Evolutionary conservation across 441 rosid species (phyloP).

Genomic region (Iberis amara): DNA sequence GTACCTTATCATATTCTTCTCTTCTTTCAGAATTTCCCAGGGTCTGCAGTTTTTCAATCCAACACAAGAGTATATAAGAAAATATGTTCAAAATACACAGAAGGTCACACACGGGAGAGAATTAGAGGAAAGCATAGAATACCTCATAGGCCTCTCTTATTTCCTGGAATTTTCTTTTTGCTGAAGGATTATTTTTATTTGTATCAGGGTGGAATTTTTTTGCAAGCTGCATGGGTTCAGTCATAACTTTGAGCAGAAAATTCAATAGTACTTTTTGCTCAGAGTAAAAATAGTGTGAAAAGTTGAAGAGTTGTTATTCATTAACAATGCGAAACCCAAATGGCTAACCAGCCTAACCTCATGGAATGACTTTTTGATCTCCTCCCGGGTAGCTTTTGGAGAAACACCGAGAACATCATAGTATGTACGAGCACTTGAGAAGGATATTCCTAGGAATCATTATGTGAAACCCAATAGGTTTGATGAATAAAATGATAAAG

Average conservation of each 20-base stretch:
- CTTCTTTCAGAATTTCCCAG: conserved; percentile 60
- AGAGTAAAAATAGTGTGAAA: conserved; percentile 2
- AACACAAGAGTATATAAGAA: conserved; percentile 5
- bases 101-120: neutral
- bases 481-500: neutral
- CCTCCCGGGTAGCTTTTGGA: conserved; percentile 60
- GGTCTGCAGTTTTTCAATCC: conserved; percentile 41
- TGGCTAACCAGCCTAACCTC: conserved; percentile 39
- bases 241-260: conserved; percentile 6
- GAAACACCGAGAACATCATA: conserved; percentile 79
- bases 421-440: conserved; percentile 42
- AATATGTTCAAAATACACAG: neutral
- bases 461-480: neutral
- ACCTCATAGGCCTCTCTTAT: conserved; percentile 89
- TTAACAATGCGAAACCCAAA: neutral
- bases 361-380: conserved; percentile 79
- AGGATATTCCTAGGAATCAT: conserved; percentile 37
- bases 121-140: conserved; percentile 2
- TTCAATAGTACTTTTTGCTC: neutral
- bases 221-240: conserved; percentile 55
- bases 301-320: neutral
- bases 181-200: conserved; percentile 73
- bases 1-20: conserved; percentile 65
- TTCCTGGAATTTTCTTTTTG: conserved; percentile 77
- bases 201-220: conserved; percentile 89